These are phyloP conservation scores for Ceratocystis eucalypticola DNA, from an alignment of 2,329 filamentous ascomycete species.

Conservation along the genomic window DNA sequence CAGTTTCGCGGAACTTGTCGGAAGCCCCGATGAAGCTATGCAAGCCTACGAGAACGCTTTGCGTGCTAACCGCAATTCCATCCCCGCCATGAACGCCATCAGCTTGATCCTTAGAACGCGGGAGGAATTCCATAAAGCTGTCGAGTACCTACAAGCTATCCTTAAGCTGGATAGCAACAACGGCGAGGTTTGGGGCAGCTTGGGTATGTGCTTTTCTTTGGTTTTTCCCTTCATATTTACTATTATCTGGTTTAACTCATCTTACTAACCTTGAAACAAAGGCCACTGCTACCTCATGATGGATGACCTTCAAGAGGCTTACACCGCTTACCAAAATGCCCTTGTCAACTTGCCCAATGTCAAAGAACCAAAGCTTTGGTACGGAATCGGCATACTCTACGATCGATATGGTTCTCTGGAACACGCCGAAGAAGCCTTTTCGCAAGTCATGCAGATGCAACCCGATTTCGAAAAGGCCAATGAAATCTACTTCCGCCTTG, in stretches of 20 bases:
- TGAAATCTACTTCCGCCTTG: constrained; percentile 94
- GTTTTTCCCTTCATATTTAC: constrained; percentile 31
- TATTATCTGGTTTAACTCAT: neutral
- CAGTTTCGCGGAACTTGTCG: constrained; percentile 72
- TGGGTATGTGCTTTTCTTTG: constrained; percentile 46
- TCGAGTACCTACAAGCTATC: constrained; percentile 84
- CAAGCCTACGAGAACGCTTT: constrained; percentile 82
- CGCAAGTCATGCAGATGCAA: constrained; percentile 97
- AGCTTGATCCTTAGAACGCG: constrained; percentile 81
- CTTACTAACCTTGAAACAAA: constrained; percentile 27
- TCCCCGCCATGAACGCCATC: constrained; percentile 85
- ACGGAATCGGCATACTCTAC: constrained; percentile 94
- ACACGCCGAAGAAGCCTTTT: constrained; percentile 95
- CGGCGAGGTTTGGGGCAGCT: constrained; percentile 90
- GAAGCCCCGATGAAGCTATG: constrained; percentile 78
- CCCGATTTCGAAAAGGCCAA: constrained; percentile 97
- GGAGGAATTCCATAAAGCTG: constrained; percentile 85
- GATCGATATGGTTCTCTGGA: constrained; percentile 93
- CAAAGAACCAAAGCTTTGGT: constrained; percentile 94
- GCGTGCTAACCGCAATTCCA: constrained; percentile 74
- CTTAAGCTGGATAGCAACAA: constrained; percentile 79
- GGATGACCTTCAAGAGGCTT: constrained; percentile 93
- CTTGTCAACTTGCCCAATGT: constrained; percentile 74
- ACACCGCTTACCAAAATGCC: constrained; percentile 90
- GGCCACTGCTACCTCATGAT: constrained; percentile 99